Evolutionary conservation across 495 filamentous ascomycete species (phyloP).

Genomic region (Annulohypoxylon bovei): DNA sequence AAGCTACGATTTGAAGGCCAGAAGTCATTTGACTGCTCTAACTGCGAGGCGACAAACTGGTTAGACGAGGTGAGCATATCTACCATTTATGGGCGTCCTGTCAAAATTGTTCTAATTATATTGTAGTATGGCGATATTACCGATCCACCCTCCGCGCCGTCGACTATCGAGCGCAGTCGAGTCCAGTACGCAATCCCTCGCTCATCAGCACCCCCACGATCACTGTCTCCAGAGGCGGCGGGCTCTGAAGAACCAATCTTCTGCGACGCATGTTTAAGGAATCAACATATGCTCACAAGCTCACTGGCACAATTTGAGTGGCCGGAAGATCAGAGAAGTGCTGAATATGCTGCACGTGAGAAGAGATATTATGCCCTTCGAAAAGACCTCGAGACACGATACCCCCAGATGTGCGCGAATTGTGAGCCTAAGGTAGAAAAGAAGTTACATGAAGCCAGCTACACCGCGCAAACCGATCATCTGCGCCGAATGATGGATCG

Average conservation of each 20-base stretch:
- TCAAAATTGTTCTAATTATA: slow-evolving; percentile 17
- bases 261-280: slow-evolving; percentile 80
- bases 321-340: slow-evolving; percentile 71
- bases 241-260: slow-evolving; percentile 63
- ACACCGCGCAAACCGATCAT: slow-evolving; percentile 82
- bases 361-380: slow-evolving; percentile 68
- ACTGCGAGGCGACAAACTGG: slow-evolving; percentile 85
- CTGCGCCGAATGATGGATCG: slow-evolving; percentile 76
- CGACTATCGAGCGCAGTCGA: slow-evolving; percentile 44
- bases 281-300: slow-evolving; percentile 78
- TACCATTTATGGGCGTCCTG: not conserved
- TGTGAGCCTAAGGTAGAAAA: slow-evolving; percentile 74
- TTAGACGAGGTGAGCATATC: slow-evolving; percentile 68
- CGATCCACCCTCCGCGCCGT: slow-evolving; percentile 76
- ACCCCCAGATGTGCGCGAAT: slow-evolving; percentile 82
- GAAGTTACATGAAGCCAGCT: slow-evolving; percentile 72
- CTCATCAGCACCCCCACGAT: slow-evolving; percentile 43
- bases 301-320: slow-evolving; percentile 75
- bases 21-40: slow-evolving; percentile 71
- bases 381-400: slow-evolving; percentile 73
- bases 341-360: slow-evolving; percentile 64
- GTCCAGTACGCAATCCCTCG: slow-evolving; percentile 54
- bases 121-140: slow-evolving; percentile 81
- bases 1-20: slow-evolving; percentile 61
- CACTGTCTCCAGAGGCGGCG: slow-evolving; percentile 23